Base-by-base conservation (phyloP, 1,284 basidiomycete genomes). In the Baeospora myosura region DNA sequence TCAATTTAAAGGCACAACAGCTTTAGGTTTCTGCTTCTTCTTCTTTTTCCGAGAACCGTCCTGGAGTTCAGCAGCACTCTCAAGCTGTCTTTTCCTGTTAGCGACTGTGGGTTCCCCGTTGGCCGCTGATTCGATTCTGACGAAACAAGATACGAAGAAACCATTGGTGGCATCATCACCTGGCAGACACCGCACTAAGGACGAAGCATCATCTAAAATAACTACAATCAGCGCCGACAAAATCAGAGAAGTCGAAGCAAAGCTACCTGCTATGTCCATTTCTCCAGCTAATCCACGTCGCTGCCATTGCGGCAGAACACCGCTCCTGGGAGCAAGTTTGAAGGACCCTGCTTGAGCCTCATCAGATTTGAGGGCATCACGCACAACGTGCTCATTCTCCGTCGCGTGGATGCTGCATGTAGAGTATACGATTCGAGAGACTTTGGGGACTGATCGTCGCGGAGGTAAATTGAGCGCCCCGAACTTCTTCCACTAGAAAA, bases 351-450 rank as follows among this genome's bases (percentile, higher is more conserved):
- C 54, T 26, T 56, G 52, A 17, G 85, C 85, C 58, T 90, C 85
- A 11, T 77, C 71, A 17, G 82, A 83, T 38, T 66, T 66, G 25
- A 97, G 69, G 1, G 84, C 83, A 41, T 74, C 68, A n/a, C 77
- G 66, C 24, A 74, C 69, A 43, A 74, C 72, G 49, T 68, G 68
- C 52, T 99, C 96, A 63, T 99, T 95, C 59, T 99, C 96, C 38
- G 76, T 75, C 5, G 84, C 76, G 60, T 98, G 86, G 35, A 97
- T 72, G 46, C 91, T 95, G 62, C 95, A 98, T 8, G 95, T 98
- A 16, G 93, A 98, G 63, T 98, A 98, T 12, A 94, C 92, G 45
- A 98, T 88, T 50, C 78, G 81, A 40, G 71, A 74, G 54, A 90
- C 88, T 69, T 57, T 58, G 7, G 74, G 72, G 54, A 79, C 76